phyloP scores from a whole-genome alignment of 805 yeast genomes.

The Suhomyces sp. region DNA sequence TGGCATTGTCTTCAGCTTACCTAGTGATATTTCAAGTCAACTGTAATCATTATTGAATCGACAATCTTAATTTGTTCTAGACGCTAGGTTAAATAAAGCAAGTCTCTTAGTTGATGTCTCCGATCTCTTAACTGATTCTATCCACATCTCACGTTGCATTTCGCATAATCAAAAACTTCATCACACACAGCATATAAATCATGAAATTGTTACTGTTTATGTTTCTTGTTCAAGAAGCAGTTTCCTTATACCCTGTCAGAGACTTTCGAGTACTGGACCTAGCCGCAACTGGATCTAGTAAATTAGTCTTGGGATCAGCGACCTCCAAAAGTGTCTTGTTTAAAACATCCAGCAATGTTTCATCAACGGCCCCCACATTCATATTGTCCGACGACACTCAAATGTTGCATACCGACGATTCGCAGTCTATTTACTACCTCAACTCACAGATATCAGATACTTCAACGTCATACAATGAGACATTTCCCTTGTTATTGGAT shows the following conservation, averaged over 20 bases:
- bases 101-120: no score
- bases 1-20: background rate
- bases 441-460: slow-evolving; percentile 19
- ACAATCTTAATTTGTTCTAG: background rate
- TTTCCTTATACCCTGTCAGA: slow-evolving; percentile 10
- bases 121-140: background rate
- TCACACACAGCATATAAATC: background rate
- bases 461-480: slow-evolving; percentile 13
- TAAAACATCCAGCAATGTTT: background rate
- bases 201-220: background rate
- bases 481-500: slow-evolving; percentile 54
- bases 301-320: background rate
- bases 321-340: background rate
- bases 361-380: slow-evolving; percentile 2
- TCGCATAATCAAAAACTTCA: background rate
- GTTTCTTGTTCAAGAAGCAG: background rate
- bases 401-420: slow-evolving; percentile 9
- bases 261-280: slow-evolving; percentile 12
- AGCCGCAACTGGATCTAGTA: background rate
- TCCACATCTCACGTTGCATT: background rate
- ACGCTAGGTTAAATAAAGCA: no score
- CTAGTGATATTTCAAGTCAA: background rate
- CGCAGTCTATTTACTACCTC: slow-evolving; percentile 12
- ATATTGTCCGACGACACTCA: slow-evolving; percentile 4
- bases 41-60: background rate